Base-by-base conservation (phyloP, 768 basidiomycete species). In the Rubroboletus pulcherrimus region DNA sequence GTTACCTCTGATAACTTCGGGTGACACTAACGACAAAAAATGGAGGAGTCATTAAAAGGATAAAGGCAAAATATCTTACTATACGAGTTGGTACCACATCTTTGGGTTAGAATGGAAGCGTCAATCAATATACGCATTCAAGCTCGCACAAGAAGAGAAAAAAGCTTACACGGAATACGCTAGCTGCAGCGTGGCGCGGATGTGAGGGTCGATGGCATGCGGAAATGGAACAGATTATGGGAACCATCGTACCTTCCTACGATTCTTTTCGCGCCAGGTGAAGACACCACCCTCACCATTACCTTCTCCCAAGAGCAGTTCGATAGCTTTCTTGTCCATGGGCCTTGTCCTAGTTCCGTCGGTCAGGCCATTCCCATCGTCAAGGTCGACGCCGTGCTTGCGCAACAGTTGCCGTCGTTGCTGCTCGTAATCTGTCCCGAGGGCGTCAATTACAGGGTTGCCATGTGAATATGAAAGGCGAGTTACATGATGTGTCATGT, bases 321-420 rank as follows among this genome's bases (percentile, higher is more conserved):
- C 93, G 44, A 94, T 78, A 60, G 94, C 89, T 70, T 85, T 86
- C 63, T 81, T 85, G 68, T 88, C 83, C 81, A 96, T 80, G 50
- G 84, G 87, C 70, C 80, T 89, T 39, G 87, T 91, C 75, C 83
- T 85, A 61, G 74, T 81, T 65, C 83, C 87, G 68, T 90, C 86
- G 57, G 79, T 78, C 55, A 79, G 74, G 46, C 81, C 79, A 67
- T 81, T 79, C 62, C 80, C 77, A 63, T 93, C 92, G 64, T 92
- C 93, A 39, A 99, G 83, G 74, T 98, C 96, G 62, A 98, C 89
- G 3, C 96, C 96, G 73, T 98, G 87, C 72, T 93, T 96, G 73
- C 83, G 87, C 51, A 98, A 77, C 52, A 98, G 75, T 63, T 92
- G 91, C 41, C 85, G 76, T 42, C 96, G 84, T 67, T 98, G 95